A percentile compares a stretch with the other conserved stretches of the same genome.
These are phyloP conservation scores for Myxozyma neotropica DNA, from an alignment of 805 yeast species.

Conservation along the genomic window DNA sequence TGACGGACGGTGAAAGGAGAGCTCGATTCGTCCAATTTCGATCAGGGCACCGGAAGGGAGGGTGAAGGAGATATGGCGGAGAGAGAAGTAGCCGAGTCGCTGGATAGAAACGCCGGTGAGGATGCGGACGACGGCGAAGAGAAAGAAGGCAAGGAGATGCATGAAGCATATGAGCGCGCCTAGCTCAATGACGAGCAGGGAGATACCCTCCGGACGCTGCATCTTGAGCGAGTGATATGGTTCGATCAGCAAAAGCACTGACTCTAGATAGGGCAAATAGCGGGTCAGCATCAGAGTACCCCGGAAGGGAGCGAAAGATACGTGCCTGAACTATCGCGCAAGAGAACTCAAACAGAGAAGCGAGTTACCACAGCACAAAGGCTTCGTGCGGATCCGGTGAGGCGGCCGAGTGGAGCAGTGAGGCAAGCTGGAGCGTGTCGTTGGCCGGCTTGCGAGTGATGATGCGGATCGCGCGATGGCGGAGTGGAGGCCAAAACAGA, in stretches of 20 bases:
- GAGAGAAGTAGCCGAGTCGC: conserved; percentile 47
- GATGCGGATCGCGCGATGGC: too few relatives aligned
- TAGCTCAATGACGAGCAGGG: conserved; percentile 30
- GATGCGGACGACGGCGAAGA: conserved; percentile 45
- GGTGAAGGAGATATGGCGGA: conserved; percentile 43
- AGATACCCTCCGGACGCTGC: conserved; percentile 29
- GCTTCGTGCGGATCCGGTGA: too few relatives aligned
- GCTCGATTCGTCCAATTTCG: conserved; percentile 43
- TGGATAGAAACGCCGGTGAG: conserved; percentile 48
- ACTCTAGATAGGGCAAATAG: too few relatives aligned
- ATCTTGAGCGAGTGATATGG: neutral
- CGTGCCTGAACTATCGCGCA: neutral
- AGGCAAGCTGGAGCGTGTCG: too few relatives aligned
- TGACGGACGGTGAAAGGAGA: conserved; percentile 46
- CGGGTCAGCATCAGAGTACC: neutral
- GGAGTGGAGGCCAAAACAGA: too few relatives aligned
- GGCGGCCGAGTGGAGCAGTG: too few relatives aligned
- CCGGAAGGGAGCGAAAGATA: neutral
- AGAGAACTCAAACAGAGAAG: too few relatives aligned
- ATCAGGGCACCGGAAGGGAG: conserved; percentile 44
- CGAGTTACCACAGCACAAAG: too few relatives aligned
- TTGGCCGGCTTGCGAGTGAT: too few relatives aligned
- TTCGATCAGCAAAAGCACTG: neutral
- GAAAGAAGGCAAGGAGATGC: conserved; percentile 42
- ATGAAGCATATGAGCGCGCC: conserved; percentile 20